Conservation (phyloP, 2,329 filamentous ascomycete species). For the Colletotrichum agaves region DNA sequence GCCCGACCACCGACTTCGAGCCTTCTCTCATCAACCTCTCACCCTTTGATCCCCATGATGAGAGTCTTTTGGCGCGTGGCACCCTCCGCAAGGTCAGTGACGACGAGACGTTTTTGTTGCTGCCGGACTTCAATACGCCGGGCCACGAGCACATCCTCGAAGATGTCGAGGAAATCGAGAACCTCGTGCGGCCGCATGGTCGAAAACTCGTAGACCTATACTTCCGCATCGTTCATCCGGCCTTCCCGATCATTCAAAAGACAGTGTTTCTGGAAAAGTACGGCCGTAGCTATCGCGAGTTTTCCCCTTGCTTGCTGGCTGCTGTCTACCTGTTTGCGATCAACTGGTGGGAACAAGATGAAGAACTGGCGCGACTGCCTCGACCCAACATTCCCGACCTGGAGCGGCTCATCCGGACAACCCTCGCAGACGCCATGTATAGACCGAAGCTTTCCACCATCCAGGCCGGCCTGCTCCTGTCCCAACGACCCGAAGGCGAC, state of each 20-base stretch:
- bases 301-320: slow-evolving; percentile 80
- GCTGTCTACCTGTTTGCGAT: slow-evolving; percentile 87
- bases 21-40: slow-evolving; percentile 85
- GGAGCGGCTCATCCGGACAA: slow-evolving; percentile 78
- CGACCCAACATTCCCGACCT: slow-evolving; percentile 79
- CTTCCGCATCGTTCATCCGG: slow-evolving; percentile 83
- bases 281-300: slow-evolving; percentile 75
- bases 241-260: slow-evolving; percentile 85
- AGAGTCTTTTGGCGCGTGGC: slow-evolving; percentile 76
- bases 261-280: slow-evolving; percentile 83
- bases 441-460: slow-evolving; percentile 84
- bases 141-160: slow-evolving; percentile 76
- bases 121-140: slow-evolving; percentile 78
- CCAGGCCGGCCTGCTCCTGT: slow-evolving; percentile 79
- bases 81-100: slow-evolving; percentile 81
- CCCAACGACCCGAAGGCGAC: slow-evolving; percentile 80
- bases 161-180: slow-evolving; percentile 78
- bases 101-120: slow-evolving; percentile 81
- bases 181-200: slow-evolving; percentile 80
- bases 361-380: slow-evolving; percentile 70
- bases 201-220: slow-evolving; percentile 81
- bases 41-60: slow-evolving; percentile 82
- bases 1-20: slow-evolving; percentile 85
- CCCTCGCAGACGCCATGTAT: slow-evolving; percentile 81
- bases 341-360: slow-evolving; percentile 86